phyloP scores from a whole-genome alignment of 768 basidiomycete genomes.

The Pholiota microspora region DNA sequence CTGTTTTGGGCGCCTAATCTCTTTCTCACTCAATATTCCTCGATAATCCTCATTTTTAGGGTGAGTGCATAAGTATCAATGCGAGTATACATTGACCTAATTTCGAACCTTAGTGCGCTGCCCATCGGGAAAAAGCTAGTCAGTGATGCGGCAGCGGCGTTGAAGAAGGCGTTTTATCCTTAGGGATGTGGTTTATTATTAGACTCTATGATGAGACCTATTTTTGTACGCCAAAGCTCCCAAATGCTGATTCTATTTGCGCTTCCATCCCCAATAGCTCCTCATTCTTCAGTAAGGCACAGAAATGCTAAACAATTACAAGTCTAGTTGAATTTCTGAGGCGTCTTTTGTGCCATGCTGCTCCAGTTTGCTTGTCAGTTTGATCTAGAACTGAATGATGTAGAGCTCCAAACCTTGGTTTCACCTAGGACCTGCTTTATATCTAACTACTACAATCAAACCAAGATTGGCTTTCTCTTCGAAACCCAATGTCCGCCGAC shows the following conservation, averaged over 20 bases:
- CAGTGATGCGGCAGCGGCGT: conserved; percentile 32
- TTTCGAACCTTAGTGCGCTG: conserved; percentile 8
- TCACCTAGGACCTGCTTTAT: no score
- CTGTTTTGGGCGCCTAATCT: neutral
- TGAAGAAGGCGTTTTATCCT: conserved; percentile 25
- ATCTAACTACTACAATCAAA: no score
- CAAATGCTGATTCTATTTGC: neutral
- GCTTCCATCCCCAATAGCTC: neutral
- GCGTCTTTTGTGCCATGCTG: neutral
- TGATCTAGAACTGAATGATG: no score
- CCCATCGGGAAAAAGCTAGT: conserved; percentile 34
- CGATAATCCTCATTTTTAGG: neutral
- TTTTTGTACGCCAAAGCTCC: no score
- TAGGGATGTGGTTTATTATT: neutral
- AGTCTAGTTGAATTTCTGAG: no score
- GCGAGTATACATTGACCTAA: neutral
- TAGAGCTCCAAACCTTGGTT: no score
- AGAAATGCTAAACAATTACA: no score
- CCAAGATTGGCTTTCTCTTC: no score
- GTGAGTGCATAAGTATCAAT: neutral
- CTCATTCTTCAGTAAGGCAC: no score
- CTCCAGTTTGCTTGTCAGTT: neutral
- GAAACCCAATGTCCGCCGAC: neutral
- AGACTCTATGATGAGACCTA: neutral
- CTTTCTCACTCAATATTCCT: neutral